Evolutionary conservation across 177 flowering plant species (phyloP), one percentile per base, ranked within the genome.

Genomic region (Vitis hybrid): DNA sequence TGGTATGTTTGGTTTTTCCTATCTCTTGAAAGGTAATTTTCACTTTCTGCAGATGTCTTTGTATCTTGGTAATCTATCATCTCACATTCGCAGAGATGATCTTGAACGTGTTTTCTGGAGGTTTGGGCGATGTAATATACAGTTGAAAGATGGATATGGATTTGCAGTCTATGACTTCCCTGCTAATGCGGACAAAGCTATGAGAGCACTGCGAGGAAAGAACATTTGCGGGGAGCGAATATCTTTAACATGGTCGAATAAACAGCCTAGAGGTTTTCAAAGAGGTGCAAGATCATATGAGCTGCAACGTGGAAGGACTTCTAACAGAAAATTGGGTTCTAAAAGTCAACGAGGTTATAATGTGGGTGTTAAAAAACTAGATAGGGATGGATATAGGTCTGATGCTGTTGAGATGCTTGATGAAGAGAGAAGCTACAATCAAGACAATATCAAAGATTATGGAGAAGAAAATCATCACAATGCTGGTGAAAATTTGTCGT

Each of bases 91-190:
- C 32, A 69, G 68, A 62, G 81, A 76, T 60, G 84, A 81, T 60
- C 80, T 85, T 49, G 84, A 77, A 52, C 71, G 68, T 66, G 84
- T 77, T 52, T 85, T 84, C 65, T 64, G 68, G 64, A 81, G 78
- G 72, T 86, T 84, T 67, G 90, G 90, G 11, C 70, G 65, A 3
- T 73, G 85, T 66, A 77, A 68, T 35, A 65, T 84, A 48, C 78
- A 72, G 74, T 32, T 81, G 18, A 84, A 81, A 74, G 88, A 79
- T 72, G 85, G 85, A 56, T 86, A 79, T 79, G 88, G 86, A 1
- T 87, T 87, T 77, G 87, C 72, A 27, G 74, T 81, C 2, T 87
- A 78, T 72, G 84, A 79, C 12, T 68, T 75, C 64, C 75, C 82
- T 66, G 72, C 69, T 11, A 70, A 85, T 75, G 88, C 88, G 15